Base-by-base conservation (phyloP, 106 monocot genomes). In the Agapanthus africanus region DNA sequence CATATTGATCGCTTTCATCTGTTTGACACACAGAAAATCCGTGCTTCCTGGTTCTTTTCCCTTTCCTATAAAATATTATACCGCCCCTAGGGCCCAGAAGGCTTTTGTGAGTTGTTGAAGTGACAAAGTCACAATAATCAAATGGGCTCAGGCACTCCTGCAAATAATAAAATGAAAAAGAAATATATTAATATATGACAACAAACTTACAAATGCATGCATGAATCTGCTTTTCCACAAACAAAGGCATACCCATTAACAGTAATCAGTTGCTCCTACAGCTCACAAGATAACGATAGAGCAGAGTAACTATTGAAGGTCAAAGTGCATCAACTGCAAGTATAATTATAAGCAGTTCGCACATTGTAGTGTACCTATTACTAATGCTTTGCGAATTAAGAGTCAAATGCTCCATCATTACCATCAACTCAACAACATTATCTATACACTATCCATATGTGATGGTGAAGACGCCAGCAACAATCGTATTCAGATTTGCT, bases 1-100 rank as follows among this genome's bases (percentile, higher is more conserved):
- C 87, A 77, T 90, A 94, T 7, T 74, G 27, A n/a, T 84, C 85
- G 70, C 63, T 63, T 70, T 88, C 94, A 72, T 83, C 87, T 37
- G 65, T 49, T 72, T 83, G 72, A 47, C 75, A 80, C 26, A 81
- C 21, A 37, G 78, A 79, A 56, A 72, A 49, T n/a, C 87, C 87
- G 25, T 65, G 57, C 49, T 79, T 88, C 34, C 56, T 81, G 23
- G 68, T 80, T 59, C 63, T 94, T 62, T 54, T 86, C 13, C 94
- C 94, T 73, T 88, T 94, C 77, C 90, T 78, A 68, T 79, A 94
- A 69, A 94, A 94, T 23, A 94, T 88, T 76, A 94, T 94, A 56
- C 94, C 94, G 31, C 89, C 84, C 33, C 90, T 84, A 54, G 87
- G 87, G 21, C 87, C 87, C 13, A 83, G 74, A 37, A 88, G 80